Conservation (phyloP, 306 rosid species). For the Dalbergia cultrata region DNA sequence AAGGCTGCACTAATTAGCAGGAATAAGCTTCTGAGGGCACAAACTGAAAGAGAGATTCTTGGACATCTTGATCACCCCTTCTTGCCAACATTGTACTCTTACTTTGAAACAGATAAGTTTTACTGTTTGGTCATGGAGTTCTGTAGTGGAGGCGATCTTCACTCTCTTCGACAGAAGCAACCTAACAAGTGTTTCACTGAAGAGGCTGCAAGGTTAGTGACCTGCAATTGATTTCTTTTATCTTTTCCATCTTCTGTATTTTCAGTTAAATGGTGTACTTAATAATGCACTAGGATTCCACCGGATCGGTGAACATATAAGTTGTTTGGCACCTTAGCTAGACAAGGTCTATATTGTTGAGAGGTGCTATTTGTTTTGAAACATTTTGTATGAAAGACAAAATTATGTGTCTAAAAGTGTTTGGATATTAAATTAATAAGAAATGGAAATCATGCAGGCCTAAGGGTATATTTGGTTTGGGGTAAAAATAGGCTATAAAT, state of each 20-base stretch:
- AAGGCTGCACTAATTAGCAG: constrained; percentile 86
- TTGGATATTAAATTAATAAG: too few species aligned
- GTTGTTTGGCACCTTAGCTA: not conserved
- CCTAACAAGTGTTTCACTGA: constrained; percentile 86
- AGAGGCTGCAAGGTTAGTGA: constrained; percentile 87
- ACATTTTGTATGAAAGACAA: too few species aligned
- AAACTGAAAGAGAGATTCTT: constrained; percentile 92
- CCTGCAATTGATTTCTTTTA: not conserved
- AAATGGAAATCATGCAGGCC: too few species aligned
- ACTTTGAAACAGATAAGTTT: constrained; percentile 86
- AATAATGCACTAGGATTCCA: not conserved
- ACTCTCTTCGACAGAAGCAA: constrained; percentile 89
- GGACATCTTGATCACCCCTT: constrained; percentile 96
- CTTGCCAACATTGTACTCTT: constrained; percentile 86
- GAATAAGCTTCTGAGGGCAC: constrained; percentile 86
- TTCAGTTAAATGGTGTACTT: not conserved
- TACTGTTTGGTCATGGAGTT: constrained; percentile 90
- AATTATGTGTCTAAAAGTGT: too few species aligned
- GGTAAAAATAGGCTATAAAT: too few species aligned
- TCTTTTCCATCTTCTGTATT: not conserved
- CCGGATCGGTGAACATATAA: not conserved
- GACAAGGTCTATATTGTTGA: too few species aligned
- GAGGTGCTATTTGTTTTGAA: too few species aligned
- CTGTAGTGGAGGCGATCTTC: constrained; percentile 93
- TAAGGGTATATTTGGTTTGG: too few species aligned